Evolutionary conservation across 768 basidiomycete genomes (phyloP).

Genomic region (Rhodotorula sphaerocarpa): DNA sequence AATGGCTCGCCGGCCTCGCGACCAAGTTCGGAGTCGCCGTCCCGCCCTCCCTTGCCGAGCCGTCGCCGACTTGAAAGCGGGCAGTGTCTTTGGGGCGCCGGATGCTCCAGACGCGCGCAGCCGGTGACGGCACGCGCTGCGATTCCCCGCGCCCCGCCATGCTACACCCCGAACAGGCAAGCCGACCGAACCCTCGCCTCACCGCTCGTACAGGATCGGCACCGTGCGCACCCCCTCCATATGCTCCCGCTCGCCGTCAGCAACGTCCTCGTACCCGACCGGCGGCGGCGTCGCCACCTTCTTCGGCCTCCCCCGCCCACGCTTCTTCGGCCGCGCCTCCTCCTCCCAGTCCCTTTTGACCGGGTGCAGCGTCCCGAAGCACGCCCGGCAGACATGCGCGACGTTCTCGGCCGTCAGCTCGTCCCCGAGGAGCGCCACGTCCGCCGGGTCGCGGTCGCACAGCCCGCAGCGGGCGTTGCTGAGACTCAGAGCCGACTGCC

Average conservation of each 20-base stretch:
- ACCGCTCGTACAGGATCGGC: neutral
- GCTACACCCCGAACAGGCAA: too few relatives aligned
- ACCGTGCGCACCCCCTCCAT: constrained; percentile 9
- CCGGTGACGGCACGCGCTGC: too few relatives aligned
- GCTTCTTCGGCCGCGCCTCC: neutral
- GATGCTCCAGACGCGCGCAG: too few relatives aligned
- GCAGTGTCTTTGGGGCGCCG: too few relatives aligned
- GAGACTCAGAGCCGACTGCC: neutral
- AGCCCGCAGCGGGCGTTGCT: neutral
- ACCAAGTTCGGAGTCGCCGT: constrained; percentile 11
- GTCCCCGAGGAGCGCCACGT: neutral
- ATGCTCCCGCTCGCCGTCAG: neutral
- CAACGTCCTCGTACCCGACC: neutral
- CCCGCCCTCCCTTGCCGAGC: neutral
- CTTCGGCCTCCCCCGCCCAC: neutral
- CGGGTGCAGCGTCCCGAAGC: constrained; percentile 15
- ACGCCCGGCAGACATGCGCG: neutral
- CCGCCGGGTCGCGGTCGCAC: constrained; percentile 13
- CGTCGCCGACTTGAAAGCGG: too few relatives aligned
- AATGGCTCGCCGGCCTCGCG: constrained; percentile 15
- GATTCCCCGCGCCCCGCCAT: too few relatives aligned
- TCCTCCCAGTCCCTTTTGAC: neutral
- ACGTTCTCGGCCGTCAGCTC: constrained; percentile 12
- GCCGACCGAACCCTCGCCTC: too few relatives aligned
- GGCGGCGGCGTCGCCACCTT: neutral